Percentiles rank a stretch among this genome's conserved stretches.
Conservation (phyloP, 768 basidiomycete species). For the Boletus sp. region DNA sequence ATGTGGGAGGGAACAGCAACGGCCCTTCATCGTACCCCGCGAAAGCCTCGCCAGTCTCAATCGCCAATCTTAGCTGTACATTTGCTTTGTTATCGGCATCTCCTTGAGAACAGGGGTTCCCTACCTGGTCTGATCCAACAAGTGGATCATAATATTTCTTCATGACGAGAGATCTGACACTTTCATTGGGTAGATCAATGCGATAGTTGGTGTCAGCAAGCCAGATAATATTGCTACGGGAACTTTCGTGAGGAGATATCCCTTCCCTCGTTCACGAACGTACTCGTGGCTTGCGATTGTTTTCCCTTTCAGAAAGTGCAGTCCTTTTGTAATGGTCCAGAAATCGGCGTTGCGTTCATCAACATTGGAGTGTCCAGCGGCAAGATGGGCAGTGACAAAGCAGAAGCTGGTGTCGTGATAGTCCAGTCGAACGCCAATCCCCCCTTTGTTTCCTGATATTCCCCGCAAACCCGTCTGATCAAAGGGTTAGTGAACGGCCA, state of each 20-base stretch:
- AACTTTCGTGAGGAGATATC: constrained; percentile 2
- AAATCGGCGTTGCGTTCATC: constrained; percentile 93
- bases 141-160: constrained; percentile 69
- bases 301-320: constrained; percentile 89
- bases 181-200: constrained; percentile 80
- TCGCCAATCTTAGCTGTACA: constrained; percentile 64
- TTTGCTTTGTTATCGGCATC: not conserved
- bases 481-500: not conserved
- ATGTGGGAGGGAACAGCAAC: constrained; percentile 89
- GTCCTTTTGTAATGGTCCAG: constrained; percentile 73
- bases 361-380: constrained; percentile 89
- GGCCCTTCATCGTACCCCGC: constrained; percentile 85
- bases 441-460: constrained; percentile 97
- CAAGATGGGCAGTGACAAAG: constrained; percentile 93
- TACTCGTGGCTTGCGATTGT: constrained; percentile 89
- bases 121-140: constrained; percentile 81
- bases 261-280: constrained; percentile 25
- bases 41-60: constrained; percentile 74
- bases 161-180: constrained; percentile 64
- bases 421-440: constrained; percentile 89
- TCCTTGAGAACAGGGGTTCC: constrained; percentile 8
- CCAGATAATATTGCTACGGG: constrained; percentile 85
- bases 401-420: constrained; percentile 91
- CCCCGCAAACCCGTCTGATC: constrained; percentile 80
- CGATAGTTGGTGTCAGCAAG: constrained; percentile 96